phyloP scores from a whole-genome alignment of 352 stramenopile species.

The Phytopythium oedochilum region DNA sequence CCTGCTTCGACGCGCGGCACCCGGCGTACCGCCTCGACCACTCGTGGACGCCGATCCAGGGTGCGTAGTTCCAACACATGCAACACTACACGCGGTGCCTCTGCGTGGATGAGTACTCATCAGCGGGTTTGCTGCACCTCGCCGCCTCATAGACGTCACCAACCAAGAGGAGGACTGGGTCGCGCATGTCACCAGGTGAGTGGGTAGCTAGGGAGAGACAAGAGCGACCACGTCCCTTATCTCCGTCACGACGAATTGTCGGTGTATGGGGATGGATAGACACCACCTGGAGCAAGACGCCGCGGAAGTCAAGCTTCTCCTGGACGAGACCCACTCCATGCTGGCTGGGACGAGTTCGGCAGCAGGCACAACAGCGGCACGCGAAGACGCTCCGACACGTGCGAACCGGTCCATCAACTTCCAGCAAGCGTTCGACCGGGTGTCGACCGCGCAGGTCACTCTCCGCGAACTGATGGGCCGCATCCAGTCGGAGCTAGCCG shows the following conservation, averaged over 20 bases:
- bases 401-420: too few relatives aligned
- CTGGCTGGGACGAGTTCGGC: too few relatives aligned
- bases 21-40: constrained; percentile 49
- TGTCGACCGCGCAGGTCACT: constrained; percentile 33
- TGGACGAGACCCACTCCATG: constrained; percentile 41
- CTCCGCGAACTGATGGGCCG: constrained; percentile 35
- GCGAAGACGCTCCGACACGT: too few relatives aligned
- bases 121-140: too few relatives aligned
- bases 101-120: too few relatives aligned
- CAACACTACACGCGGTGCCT: too few relatives aligned
- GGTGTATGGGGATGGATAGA: constrained; percentile 13
- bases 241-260: too few relatives aligned
- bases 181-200: constrained; percentile 44
- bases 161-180: constrained; percentile 65
- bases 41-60: constrained; percentile 41
- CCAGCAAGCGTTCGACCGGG: constrained; percentile 25
- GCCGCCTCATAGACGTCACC: constrained; percentile 23
- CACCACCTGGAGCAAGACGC: constrained; percentile 66
- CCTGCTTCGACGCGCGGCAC: constrained; percentile 53
- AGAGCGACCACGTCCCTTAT: too few relatives aligned
- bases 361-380: too few relatives aligned
- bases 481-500: constrained; percentile 41
- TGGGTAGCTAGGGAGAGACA: too few relatives aligned
- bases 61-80: constrained; percentile 9
- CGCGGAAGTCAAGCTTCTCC: constrained; percentile 47